These are phyloP conservation scores for Barnettozyma sucrosica DNA, from an alignment of 805 yeast genomes.

Conservation along the genomic window DNA sequence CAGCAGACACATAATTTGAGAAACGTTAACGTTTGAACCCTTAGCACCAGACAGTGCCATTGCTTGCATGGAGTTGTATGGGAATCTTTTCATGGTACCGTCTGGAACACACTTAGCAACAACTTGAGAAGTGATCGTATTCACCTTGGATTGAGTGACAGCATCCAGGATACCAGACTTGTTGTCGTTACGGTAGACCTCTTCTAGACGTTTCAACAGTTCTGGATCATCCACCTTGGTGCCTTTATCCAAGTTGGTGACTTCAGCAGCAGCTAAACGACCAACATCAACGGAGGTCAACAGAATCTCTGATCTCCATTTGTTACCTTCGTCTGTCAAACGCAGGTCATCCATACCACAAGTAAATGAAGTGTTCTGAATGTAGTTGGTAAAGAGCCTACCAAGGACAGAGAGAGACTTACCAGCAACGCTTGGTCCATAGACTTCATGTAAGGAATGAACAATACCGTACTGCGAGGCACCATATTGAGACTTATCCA, in stretches of 20 bases:
- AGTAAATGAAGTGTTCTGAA: slow-evolving; percentile 87
- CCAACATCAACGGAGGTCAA: slow-evolving; percentile 77
- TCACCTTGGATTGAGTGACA: slow-evolving; percentile 88
- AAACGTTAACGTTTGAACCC: slow-evolving; percentile 96
- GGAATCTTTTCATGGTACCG: slow-evolving; percentile 94
- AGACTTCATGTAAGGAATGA: slow-evolving; percentile 92
- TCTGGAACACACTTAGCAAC: slow-evolving; percentile 92
- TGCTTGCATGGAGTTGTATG: slow-evolving; percentile 94
- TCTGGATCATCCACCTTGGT: slow-evolving; percentile 58
- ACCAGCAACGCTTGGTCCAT: slow-evolving; percentile 89
- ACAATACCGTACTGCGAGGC: slow-evolving; percentile 95
- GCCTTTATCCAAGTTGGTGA: slow-evolving; percentile 65
- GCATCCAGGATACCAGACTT: slow-evolving; percentile 94
- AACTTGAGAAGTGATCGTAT: slow-evolving; percentile 88
- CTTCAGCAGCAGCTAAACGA: slow-evolving; percentile 89
- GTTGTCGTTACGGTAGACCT: slow-evolving; percentile 87
- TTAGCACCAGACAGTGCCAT: slow-evolving; percentile 99
- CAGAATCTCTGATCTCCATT: slow-evolving; percentile 81
- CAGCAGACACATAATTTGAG: slow-evolving; percentile 97
- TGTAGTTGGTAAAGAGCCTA: slow-evolving; percentile 89
- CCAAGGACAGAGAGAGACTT: slow-evolving; percentile 88
- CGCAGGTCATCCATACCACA: slow-evolving; percentile 99
- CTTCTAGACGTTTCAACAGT: slow-evolving; percentile 83
- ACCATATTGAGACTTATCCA: slow-evolving; percentile 98
- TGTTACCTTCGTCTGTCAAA: slow-evolving; percentile 85